phyloP scores from a whole-genome alignment of 768 basidiomycete genomes.

The Naganishia vishniacii region DNA sequence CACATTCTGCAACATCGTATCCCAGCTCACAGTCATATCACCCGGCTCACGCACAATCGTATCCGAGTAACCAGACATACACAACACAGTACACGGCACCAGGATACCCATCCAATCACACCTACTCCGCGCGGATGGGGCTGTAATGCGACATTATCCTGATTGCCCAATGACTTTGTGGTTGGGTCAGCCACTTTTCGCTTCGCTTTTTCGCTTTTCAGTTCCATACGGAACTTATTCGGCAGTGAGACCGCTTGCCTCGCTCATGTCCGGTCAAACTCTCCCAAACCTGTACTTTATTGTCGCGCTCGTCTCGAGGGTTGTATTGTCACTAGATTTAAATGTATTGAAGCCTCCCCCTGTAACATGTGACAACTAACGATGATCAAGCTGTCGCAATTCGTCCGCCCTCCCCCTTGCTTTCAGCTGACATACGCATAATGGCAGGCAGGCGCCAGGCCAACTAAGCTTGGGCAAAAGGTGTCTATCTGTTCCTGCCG shows the following conservation, averaged over 20 bases:
- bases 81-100: not conserved
- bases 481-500: too few relatives aligned
- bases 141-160: not conserved
- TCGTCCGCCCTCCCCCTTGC: too few relatives aligned
- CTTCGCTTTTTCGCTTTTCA: not conserved
- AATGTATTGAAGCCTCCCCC: too few relatives aligned
- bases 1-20: conserved; percentile 2
- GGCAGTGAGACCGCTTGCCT: not conserved
- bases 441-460: too few relatives aligned
- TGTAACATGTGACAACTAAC: too few relatives aligned
- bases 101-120: not conserved
- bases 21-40: not conserved
- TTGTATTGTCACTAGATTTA: too few relatives aligned
- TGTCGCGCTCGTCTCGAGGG: too few relatives aligned
- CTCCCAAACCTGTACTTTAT: too few relatives aligned
- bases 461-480: too few relatives aligned
- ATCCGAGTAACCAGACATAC: conserved; percentile 1
- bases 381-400: too few relatives aligned
- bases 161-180: not conserved
- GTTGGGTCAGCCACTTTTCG: not conserved
- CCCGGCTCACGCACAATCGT: not conserved
- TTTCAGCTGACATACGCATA: too few relatives aligned
- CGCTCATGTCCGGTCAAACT: too few relatives aligned
- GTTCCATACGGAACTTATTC: not conserved
- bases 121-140: conserved; percentile 1